phyloP scores from a whole-genome alignment of 1,139 yeast species.

The Trichomonascaceae sp. region DNA sequence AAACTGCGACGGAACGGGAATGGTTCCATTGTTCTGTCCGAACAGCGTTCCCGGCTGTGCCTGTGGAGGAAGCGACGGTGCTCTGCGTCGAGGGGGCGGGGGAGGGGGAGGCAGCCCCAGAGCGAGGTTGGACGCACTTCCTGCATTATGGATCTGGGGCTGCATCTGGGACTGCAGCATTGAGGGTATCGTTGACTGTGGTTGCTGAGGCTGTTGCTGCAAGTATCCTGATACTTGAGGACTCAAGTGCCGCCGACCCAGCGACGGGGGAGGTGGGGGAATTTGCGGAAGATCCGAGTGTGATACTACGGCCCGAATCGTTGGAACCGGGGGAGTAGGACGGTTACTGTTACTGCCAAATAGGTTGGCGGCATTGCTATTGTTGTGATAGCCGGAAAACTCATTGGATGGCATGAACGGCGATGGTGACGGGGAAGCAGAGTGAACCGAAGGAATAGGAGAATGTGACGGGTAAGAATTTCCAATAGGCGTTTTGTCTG shows the following conservation, averaged over 20 bases:
- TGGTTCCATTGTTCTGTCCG: not conserved
- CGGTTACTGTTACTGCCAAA: not conserved
- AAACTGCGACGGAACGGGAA: constrained; percentile 1
- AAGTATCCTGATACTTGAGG: not conserved
- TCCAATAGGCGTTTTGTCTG: too few species aligned
- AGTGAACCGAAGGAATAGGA: too few species aligned
- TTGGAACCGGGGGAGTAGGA: not conserved
- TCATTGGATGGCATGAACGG: too few species aligned
- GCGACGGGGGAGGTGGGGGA: constrained; percentile 1
- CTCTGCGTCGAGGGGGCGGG: constrained; percentile 12
- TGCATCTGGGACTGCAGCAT: constrained; percentile 7
- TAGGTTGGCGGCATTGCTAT: constrained; percentile 3
- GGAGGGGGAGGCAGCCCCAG: constrained; percentile 8
- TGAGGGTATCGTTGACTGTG: constrained; percentile 1
- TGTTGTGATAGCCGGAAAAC: too few species aligned
- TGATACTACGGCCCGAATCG: constrained; percentile 2
- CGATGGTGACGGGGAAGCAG: too few species aligned
- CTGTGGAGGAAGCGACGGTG: constrained; percentile 15
- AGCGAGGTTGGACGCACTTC: constrained; percentile 4
- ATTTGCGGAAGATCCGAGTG: not conserved
- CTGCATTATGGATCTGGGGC: constrained; percentile 12
- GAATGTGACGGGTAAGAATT: too few species aligned
- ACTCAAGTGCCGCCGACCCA: not conserved
- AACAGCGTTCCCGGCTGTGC: not conserved
- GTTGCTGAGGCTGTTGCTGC: constrained; percentile 3